Percentiles rank a stretch among this genome's conserved stretches.
These are phyloP conservation scores for Hygrophorus pudorinus DNA, from an alignment of 768 basidiomycete genomes.

Conservation along the genomic window DNA sequence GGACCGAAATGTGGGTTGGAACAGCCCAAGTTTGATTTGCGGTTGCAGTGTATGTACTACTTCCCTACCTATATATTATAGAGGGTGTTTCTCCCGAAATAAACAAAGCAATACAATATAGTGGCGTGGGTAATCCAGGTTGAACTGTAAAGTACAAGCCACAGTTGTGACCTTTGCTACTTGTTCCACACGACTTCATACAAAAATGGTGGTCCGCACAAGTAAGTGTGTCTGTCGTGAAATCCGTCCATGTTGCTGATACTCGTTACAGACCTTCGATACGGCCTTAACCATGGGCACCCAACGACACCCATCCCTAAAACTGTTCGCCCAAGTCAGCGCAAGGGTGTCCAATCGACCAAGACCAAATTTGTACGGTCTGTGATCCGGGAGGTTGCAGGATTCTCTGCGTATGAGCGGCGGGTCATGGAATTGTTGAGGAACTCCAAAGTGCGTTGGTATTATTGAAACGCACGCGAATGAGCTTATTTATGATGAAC, in stretches of 20 bases:
- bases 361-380: slow-evolving; percentile 93
- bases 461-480: too few relatives aligned
- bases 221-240: slow-evolving; percentile 37
- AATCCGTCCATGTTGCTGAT: slow-evolving; percentile 4
- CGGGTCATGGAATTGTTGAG: slow-evolving; percentile 96
- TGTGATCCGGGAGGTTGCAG: slow-evolving; percentile 92
- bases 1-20: slow-evolving; percentile 23
- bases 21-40: slow-evolving; percentile 28
- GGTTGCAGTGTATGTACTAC: not conserved
- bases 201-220: slow-evolving; percentile 65
- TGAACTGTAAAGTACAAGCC: slow-evolving; percentile 57
- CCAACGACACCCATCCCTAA: slow-evolving; percentile 80
- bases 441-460: slow-evolving; percentile 78
- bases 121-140: slow-evolving; percentile 16
- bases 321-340: slow-evolving; percentile 69
- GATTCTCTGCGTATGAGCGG: slow-evolving; percentile 96
- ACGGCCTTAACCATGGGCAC: slow-evolving; percentile 81
- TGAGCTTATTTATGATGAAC: too few relatives aligned
- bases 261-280: slow-evolving; percentile 56
- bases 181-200: slow-evolving; percentile 38
- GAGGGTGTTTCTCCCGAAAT: too few relatives aligned
- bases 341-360: slow-evolving; percentile 84
- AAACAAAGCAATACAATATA: not conserved
- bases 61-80: not conserved
- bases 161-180: slow-evolving; percentile 27